Base-by-base conservation (phyloP, 352 stramenopile genomes). In the Elongisporangium anandrum region DNA sequence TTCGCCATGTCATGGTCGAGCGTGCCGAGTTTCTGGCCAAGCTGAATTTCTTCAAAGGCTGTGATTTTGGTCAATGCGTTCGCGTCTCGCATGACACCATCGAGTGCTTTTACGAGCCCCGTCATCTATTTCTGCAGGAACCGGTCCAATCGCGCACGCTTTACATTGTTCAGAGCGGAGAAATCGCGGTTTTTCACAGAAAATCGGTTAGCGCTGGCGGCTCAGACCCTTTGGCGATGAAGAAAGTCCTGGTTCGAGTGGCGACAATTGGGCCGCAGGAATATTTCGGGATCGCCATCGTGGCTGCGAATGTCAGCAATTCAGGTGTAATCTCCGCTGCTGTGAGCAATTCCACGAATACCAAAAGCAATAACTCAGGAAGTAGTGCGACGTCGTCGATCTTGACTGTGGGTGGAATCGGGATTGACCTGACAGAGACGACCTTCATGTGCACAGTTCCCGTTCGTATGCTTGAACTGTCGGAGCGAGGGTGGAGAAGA, bases 1-100 rank as follows among this genome's bases (percentile, higher is more conserved):
- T 94, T 12, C 84, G 86, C 15, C 80, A 89, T 50, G 59, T 84
- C 4, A 91, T 94, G 77, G 75, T 92, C 12, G 68, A 83, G 29
- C 79, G 84, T 15, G 81, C 81, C 20, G 75, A 85, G 65, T 89
- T 90, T 52, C 70, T 94, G 17, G 47, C 76, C 1, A 64, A 67
- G 2, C 61, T 94, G 3, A 78, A 69, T 29, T 90, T 87, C 56
- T 81, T 91, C 48, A 65, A 72, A 9, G 65, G 72, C 24, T 67
- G 64, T 20, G 80, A 91, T 60, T 87, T 90, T 57, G 74, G 73
- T 1, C 73, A 89, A 50, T 91, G 84, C 53, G 90, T 94, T 34
- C 81, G 84, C 29, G 70, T 92, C 3, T 80, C 81, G 3, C 81
- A 91, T 48, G 84, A 92, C 50, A 68, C 90, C 39, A 67, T 83